Conservation (phyloP, 805 yeast genomes). For the Zygoascus flipseniorum region DNA sequence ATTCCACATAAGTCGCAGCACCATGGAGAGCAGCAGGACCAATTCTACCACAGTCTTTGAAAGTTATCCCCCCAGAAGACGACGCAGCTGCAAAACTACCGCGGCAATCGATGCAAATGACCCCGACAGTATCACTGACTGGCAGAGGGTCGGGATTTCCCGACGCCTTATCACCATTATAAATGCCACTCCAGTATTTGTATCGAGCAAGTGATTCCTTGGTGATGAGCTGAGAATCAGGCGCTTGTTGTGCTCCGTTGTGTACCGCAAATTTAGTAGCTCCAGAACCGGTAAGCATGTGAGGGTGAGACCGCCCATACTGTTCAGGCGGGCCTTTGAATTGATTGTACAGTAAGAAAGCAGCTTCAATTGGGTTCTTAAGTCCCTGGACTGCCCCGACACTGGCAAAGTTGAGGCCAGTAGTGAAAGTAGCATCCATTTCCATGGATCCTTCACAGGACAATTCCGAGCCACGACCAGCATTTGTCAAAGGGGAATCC, state of each 20-base stretch:
- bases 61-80: slow-evolving; percentile 34
- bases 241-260: not conserved
- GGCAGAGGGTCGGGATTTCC: not conserved
- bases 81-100: slow-evolving; percentile 26
- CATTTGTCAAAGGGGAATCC: slow-evolving; percentile 29
- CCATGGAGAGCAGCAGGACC: slow-evolving; percentile 38
- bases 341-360: not conserved
- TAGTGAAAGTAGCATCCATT: slow-evolving; percentile 34
- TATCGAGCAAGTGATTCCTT: not conserved
- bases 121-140: slow-evolving; percentile 33
- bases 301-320: slow-evolving; percentile 17
- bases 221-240: not conserved
- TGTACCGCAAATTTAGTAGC: slow-evolving; percentile 18
- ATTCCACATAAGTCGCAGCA: slow-evolving; percentile 24
- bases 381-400: slow-evolving; percentile 27
- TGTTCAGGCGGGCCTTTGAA: not conserved
- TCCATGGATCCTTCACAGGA: slow-evolving; percentile 28
- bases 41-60: slow-evolving; percentile 31
- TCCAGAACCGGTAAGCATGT: slow-evolving; percentile 28
- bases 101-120: slow-evolving; percentile 24
- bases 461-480: slow-evolving; percentile 34
- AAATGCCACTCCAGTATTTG: not conserved
- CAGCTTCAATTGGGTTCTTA: slow-evolving; percentile 21
- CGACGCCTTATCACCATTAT: not conserved
- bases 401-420: slow-evolving; percentile 17